Conservation (phyloP, 1,139 yeast genomes). For the Debaryomyces singareniensis region DNA sequence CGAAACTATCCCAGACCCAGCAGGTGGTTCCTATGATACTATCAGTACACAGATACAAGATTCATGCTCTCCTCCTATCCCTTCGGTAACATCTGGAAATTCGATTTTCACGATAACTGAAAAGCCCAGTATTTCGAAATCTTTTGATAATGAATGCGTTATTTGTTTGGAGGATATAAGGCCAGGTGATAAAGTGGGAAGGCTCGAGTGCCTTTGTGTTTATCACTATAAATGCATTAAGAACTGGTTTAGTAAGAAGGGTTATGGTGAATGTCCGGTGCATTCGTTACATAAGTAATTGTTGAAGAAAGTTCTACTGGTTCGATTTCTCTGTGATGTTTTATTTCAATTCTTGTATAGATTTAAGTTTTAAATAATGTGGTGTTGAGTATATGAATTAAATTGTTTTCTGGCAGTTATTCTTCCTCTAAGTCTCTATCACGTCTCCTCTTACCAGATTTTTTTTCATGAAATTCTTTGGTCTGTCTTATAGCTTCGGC, state of each 20-base stretch:
- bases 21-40: constrained; percentile 13
- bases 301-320: too few species aligned
- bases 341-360: not conserved
- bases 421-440: constrained; percentile 45
- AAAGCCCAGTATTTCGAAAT: constrained; percentile 13
- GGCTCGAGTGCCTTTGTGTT: constrained; percentile 90
- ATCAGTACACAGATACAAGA: constrained; percentile 1
- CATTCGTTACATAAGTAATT: constrained; percentile 43
- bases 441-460: constrained; percentile 27
- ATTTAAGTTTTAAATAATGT: not conserved
- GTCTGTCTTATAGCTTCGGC: constrained; percentile 86
- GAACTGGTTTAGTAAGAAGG: constrained; percentile 84
- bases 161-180: constrained; percentile 85
- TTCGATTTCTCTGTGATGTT: not conserved
- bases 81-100: constrained; percentile 8
- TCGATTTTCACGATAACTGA: constrained; percentile 9
- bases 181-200: constrained; percentile 84
- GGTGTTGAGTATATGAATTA: too few species aligned
- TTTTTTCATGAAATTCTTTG: constrained; percentile 58
- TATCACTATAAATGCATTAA: constrained; percentile 88
- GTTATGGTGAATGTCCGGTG: constrained; percentile 82
- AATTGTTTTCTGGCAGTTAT: constrained; percentile 9
- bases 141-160: constrained; percentile 69
- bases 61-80: constrained; percentile 20
- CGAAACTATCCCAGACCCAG: constrained; percentile 24